Evolutionary conservation across 106 monocot genomes (phyloP).

Genomic region (Dioscorea dumetorum): DNA sequence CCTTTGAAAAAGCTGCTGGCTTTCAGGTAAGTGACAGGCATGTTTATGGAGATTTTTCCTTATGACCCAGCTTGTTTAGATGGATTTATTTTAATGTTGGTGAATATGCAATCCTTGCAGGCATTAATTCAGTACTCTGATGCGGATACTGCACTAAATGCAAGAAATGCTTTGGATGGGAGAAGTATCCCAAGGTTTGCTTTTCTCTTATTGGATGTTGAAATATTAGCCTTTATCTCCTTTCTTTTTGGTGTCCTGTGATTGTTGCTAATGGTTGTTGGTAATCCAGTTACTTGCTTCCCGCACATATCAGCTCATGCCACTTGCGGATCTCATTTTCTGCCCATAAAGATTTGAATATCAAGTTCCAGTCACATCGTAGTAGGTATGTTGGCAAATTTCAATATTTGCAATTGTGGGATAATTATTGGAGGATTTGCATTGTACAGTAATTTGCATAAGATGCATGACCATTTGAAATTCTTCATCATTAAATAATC

Average conservation of each 20-base stretch:
- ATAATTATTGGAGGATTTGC: no score
- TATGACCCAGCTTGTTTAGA: not conserved
- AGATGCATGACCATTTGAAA: no score
- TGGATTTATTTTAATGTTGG: not conserved
- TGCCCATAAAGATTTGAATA: slow-evolving; percentile 41
- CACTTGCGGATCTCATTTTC: slow-evolving; percentile 39
- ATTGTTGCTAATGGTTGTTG: no score
- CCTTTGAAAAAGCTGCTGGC: slow-evolving; percentile 78
- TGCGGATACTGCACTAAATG: slow-evolving; percentile 53
- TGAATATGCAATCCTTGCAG: slow-evolving; percentile 17
- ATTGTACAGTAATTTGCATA: no score
- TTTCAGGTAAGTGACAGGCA: slow-evolving; percentile 39
- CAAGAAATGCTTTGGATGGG: slow-evolving; percentile 78
- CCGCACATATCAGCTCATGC: slow-evolving; percentile 30
- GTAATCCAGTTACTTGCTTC: slow-evolving; percentile 32
- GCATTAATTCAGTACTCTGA: slow-evolving; percentile 84
- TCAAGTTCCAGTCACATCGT: slow-evolving; percentile 46
- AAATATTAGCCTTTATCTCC: not conserved
- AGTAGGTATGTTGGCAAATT: slow-evolving; percentile 24
- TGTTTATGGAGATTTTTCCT: not conserved
- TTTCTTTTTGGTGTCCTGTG: not conserved
- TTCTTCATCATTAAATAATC: no score
- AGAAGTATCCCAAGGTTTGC: slow-evolving; percentile 87
- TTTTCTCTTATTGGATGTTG: not conserved
- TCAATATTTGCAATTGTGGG: not conserved